These are phyloP conservation scores for Schoenoplectus triqueter DNA, from an alignment of 202 grass and related monocot genomes.

Conservation along the genomic window DNA sequence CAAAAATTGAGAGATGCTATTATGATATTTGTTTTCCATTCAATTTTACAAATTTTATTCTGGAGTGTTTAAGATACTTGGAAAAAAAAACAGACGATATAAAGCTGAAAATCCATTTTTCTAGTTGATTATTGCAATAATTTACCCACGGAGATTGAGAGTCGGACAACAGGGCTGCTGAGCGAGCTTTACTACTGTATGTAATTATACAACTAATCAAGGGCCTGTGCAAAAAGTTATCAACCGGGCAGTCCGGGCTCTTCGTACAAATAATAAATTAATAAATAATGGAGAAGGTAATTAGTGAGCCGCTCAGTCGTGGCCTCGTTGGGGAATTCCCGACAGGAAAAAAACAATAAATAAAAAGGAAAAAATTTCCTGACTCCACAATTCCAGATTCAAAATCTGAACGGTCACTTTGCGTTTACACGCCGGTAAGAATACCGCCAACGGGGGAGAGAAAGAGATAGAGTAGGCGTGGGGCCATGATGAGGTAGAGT, in stretches of 20 bases:
- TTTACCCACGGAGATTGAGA: too few relatives aligned
- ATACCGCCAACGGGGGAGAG: not conserved
- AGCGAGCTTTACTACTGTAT: too few relatives aligned
- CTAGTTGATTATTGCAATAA: too few relatives aligned
- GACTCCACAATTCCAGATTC: not conserved
- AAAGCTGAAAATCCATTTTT: too few relatives aligned
- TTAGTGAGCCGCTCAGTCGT: conserved; percentile 7
- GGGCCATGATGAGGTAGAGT: not conserved
- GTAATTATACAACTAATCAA: not conserved
- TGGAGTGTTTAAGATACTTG: too few relatives aligned
- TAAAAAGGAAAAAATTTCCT: not conserved
- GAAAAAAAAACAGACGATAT: too few relatives aligned
- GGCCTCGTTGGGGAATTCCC: conserved; percentile 33
- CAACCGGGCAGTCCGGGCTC: too few relatives aligned
- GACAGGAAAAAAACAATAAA: conserved; percentile 30
- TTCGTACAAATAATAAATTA: not conserved
- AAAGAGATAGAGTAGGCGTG: not conserved
- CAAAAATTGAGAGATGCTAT: too few relatives aligned
- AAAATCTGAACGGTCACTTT: conserved; percentile 10
- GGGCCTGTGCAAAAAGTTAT: not conserved
- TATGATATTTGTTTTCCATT: too few relatives aligned
- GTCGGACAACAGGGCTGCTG: too few relatives aligned
- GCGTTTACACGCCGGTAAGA: not conserved
- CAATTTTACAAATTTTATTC: too few relatives aligned
- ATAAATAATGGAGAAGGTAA: conserved; percentile 17